Conservation (phyloP, 2,329 filamentous ascomycete species). For the Truncatella angustata region DNA sequence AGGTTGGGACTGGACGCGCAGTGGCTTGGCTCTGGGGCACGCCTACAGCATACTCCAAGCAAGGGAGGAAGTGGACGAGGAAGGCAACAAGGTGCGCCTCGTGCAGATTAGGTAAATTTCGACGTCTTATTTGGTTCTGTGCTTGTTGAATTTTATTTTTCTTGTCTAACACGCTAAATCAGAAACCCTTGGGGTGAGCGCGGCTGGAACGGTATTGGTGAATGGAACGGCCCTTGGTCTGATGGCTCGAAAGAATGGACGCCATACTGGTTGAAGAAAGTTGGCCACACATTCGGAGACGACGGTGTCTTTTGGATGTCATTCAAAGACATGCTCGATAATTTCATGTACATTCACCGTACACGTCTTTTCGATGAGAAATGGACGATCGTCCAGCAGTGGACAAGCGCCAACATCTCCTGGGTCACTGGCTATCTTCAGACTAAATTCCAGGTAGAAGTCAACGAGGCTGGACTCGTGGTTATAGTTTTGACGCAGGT, state of each 20-base stretch:
- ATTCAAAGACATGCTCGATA: conserved; percentile 42
- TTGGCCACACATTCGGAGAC: conserved; percentile 66
- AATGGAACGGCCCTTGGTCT: conserved; percentile 73
- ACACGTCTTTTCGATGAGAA: conserved; percentile 44
- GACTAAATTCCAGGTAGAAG: conserved; percentile 41
- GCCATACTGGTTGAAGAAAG: conserved; percentile 65
- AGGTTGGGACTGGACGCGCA: conserved; percentile 27
- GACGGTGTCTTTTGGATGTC: conserved; percentile 57
- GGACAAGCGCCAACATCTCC: conserved; percentile 40
- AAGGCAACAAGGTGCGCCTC: conserved; percentile 36
- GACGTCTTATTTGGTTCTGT: too few relatives aligned
- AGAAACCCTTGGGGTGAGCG: conserved; percentile 72
- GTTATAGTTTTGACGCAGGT: conserved; percentile 42
- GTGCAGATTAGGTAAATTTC: conserved; percentile 41
- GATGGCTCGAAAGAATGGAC: conserved; percentile 76
- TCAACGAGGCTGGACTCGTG: conserved; percentile 38
- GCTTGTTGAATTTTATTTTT: background rate
- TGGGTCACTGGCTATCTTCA: conserved; percentile 45
- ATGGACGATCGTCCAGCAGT: conserved; percentile 44
- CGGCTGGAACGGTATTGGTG: conserved; percentile 36
- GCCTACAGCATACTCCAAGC: conserved; percentile 52
- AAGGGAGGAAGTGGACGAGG: conserved; percentile 40
- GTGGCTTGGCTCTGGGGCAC: conserved; percentile 43
- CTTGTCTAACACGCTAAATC: conserved; percentile 10
- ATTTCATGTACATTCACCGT: conserved; percentile 42